These are phyloP conservation scores for Polyplosphaeria fusca DNA, from an alignment of 495 filamentous ascomycete species.

Conservation along the genomic window DNA sequence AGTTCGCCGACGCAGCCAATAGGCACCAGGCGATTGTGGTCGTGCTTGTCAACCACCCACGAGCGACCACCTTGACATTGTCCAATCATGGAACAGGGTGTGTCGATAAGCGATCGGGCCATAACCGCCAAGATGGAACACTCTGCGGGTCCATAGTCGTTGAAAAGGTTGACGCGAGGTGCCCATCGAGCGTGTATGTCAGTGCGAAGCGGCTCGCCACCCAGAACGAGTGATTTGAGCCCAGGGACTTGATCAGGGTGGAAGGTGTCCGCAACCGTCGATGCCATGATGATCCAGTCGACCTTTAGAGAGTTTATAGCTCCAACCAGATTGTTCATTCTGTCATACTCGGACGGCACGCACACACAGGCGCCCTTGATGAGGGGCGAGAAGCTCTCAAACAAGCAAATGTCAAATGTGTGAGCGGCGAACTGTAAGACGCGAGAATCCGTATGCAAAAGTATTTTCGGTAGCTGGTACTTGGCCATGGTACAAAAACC, in stretches of 20 bases:
- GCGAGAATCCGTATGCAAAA: conserved; percentile 42
- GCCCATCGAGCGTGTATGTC: conserved; percentile 22
- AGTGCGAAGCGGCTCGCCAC: conserved; percentile 24
- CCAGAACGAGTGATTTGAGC: conserved; percentile 27
- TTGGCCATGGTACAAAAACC: conserved; percentile 50
- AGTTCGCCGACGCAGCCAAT: conserved; percentile 34
- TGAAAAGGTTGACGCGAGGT: conserved; percentile 23
- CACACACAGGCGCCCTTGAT: conserved; percentile 60
- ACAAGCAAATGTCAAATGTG: conserved; percentile 53
- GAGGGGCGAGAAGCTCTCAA: conserved; percentile 51
- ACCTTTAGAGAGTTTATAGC: conserved; percentile 49
- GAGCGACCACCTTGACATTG: conserved; percentile 10
- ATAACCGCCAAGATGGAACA: conserved; percentile 17
- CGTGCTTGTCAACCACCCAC: conserved; percentile 21
- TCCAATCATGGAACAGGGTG: conserved; percentile 37
- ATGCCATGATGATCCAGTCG: conserved; percentile 53
- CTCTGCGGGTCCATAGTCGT: conserved; percentile 29
- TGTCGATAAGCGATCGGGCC: conserved; percentile 11
- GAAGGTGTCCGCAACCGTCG: conserved; percentile 42
- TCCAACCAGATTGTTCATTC: conserved; percentile 46
- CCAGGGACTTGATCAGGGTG: conserved; percentile 21
- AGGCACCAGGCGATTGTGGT: conserved; percentile 22
- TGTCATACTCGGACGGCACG: conserved; percentile 55
- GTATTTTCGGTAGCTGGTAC: conserved; percentile 41
- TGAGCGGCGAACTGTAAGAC: conserved; percentile 55